Evolutionary conservation across 2,329 filamentous ascomycete species (phyloP).

Genomic region (Neonectria ditissima): DNA sequence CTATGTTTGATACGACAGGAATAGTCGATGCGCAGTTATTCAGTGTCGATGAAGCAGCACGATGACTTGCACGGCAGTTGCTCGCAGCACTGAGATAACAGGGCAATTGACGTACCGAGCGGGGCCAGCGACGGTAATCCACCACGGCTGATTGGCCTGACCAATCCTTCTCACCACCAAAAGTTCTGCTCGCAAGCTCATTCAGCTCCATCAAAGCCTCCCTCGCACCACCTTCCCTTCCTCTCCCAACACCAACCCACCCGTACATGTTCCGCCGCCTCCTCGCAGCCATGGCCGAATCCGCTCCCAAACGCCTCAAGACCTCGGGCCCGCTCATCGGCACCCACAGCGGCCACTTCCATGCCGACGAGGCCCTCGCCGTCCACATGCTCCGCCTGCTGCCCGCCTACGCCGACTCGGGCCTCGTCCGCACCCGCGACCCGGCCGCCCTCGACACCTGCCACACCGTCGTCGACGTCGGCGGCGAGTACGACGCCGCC

Average conservation of each 20-base stretch:
- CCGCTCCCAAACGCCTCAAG: conserved; percentile 85
- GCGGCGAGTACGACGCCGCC: conserved; percentile 86
- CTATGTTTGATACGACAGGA: neutral
- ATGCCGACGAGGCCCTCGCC: conserved; percentile 96
- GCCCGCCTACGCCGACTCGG: conserved; percentile 79
- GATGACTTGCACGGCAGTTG: neutral
- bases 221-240: conserved; percentile 7
- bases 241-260: no score
- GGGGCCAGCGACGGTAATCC: conserved; percentile 6
- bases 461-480: conserved; percentile 98
- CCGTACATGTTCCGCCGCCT: conserved; percentile 49
- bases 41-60: neutral
- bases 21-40: neutral
- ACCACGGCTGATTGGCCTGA: neutral
- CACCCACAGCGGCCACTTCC: conserved; percentile 98
- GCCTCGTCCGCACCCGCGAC: conserved; percentile 89
- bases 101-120: conserved; percentile 4
- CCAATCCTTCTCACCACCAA: conserved; percentile 4
- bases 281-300: conserved; percentile 64
- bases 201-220: neutral
- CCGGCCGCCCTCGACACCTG: conserved; percentile 80
- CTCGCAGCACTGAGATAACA: neutral
- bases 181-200: conserved; percentile 7
- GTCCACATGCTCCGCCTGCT: conserved; percentile 95
- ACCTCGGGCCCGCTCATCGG: conserved; percentile 78